A percentile compares a stretch with the other conserved stretches of the same genome.
Evolutionary conservation across 2,329 filamentous ascomycete species (phyloP).

Genomic region (Mariannaea elegans): DNA sequence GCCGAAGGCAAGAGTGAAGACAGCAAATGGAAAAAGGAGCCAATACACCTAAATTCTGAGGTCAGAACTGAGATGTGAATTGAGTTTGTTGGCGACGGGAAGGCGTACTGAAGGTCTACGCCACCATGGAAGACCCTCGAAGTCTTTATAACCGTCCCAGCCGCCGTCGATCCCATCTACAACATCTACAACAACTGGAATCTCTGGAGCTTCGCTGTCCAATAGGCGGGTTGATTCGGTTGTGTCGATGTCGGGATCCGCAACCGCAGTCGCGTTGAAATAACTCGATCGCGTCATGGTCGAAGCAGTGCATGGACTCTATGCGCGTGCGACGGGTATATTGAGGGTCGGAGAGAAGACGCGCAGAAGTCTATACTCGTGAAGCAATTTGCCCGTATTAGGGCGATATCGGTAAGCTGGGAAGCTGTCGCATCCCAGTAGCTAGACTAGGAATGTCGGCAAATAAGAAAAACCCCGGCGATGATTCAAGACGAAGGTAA

Average conservation of each 20-base stretch:
- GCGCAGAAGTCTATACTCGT: not conserved
- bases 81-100: not conserved
- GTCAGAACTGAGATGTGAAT: conserved; percentile 32
- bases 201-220: conserved; percentile 36
- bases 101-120: conserved; percentile 66
- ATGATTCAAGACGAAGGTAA: not conserved
- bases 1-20: conserved; percentile 88
- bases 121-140: conserved; percentile 69
- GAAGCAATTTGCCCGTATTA: not conserved
- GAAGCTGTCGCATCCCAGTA: conserved; percentile 16
- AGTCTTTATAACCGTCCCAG: conserved; percentile 66
- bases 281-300: conserved; percentile 7
- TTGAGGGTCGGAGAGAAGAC: not conserved
- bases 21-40: conserved; percentile 80
- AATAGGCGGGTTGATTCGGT: conserved; percentile 53
- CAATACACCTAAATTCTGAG: conserved; percentile 72
- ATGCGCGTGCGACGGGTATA: not conserved
- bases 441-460: not conserved
- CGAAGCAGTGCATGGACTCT: not conserved
- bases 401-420: not conserved
- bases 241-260: conserved; percentile 17
- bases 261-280: not conserved
- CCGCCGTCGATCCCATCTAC: conserved; percentile 28
- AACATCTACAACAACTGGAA: conserved; percentile 16
- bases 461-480: not conserved